phyloP scores from a whole-genome alignment of 2,329 filamentous ascomycete species.

The Spiromastix sp. region DNA sequence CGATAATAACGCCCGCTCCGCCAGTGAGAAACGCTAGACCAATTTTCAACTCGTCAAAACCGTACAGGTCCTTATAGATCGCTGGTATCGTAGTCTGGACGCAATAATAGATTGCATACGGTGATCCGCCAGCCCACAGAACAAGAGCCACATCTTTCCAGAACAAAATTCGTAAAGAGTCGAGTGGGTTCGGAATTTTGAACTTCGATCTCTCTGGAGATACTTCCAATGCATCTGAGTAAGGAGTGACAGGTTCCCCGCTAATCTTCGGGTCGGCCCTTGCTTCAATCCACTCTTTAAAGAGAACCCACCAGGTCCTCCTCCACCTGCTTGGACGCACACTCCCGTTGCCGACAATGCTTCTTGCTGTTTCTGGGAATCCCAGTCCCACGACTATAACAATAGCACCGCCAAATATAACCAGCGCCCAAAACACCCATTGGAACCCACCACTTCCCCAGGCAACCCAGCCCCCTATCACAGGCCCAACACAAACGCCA shows the following conservation, averaged over 20 bases:
- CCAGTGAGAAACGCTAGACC: slow-evolving; percentile 1
- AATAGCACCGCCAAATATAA: slow-evolving; percentile 12
- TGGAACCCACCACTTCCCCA: slow-evolving; percentile 10
- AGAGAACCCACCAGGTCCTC: background rate
- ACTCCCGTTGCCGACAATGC: background rate
- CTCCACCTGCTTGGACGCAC: background rate
- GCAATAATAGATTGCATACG: slow-evolving; percentile 3
- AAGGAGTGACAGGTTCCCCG: background rate
- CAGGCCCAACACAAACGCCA: slow-evolving; percentile 13
- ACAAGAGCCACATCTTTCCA: background rate
- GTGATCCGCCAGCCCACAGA: background rate
- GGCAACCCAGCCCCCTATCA: slow-evolving; percentile 14
- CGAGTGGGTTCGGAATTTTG: background rate
- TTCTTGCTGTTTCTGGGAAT: background rate
- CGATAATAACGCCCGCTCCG: background rate
- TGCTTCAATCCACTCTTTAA: background rate
- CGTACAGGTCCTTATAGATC: slow-evolving; percentile 1
- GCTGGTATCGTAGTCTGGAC: slow-evolving; percentile 1
- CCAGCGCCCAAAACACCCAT: slow-evolving; percentile 18
- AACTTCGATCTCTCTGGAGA: background rate
- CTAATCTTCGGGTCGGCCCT: background rate
- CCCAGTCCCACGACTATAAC: background rate
- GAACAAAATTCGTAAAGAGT: background rate
- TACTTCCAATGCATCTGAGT: background rate
- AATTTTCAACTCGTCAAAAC: background rate